A percentile compares a stretch with the other conserved stretches of the same genome.
Conservation (phyloP, 495 filamentous ascomycete species). For the Acidiella bohemica region DNA sequence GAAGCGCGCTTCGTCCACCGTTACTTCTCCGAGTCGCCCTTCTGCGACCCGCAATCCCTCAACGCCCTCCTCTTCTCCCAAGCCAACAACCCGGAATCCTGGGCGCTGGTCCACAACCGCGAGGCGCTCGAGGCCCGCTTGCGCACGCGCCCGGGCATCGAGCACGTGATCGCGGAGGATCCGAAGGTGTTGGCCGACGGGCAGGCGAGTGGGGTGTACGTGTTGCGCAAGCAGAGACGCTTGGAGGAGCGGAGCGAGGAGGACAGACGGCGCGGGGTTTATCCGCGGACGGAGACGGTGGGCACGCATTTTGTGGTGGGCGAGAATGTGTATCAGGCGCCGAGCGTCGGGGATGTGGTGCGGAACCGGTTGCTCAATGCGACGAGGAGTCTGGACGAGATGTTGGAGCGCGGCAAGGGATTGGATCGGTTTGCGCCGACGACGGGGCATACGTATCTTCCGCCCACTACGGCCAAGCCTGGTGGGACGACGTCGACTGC, state of each 20-base stretch:
- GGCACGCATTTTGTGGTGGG: constrained; percentile 75
- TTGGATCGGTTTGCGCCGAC: constrained; percentile 62
- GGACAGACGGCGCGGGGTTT: constrained; percentile 15
- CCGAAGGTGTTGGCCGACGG: constrained; percentile 34
- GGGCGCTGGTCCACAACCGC: constrained; percentile 47
- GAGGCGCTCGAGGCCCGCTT: constrained; percentile 67
- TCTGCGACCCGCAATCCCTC: constrained; percentile 82
- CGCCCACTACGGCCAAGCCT: constrained; percentile 23
- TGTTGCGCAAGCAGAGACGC: constrained; percentile 74
- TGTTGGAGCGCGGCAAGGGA: constrained; percentile 47
- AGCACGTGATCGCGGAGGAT: constrained; percentile 29
- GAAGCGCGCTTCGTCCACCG: constrained; percentile 45
- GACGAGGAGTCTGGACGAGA: constrained; percentile 41
- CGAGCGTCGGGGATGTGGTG: constrained; percentile 63
- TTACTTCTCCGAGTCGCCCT: constrained; percentile 82
- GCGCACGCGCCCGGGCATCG: constrained; percentile 58
- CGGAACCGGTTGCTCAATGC: constrained; percentile 55
- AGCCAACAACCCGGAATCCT: constrained; percentile 51
- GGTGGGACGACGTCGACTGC: constrained; percentile 36
- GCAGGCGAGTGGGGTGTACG: constrained; percentile 61
- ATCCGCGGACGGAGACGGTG: constrained; percentile 58
- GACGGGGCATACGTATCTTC: constrained; percentile 60
- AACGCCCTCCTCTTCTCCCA: constrained; percentile 68
- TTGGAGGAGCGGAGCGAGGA: not conserved
- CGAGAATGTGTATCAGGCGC: constrained; percentile 82